Conservation (phyloP, 2,329 filamentous ascomycete genomes). For the Exophiala dermatitidis region DNA sequence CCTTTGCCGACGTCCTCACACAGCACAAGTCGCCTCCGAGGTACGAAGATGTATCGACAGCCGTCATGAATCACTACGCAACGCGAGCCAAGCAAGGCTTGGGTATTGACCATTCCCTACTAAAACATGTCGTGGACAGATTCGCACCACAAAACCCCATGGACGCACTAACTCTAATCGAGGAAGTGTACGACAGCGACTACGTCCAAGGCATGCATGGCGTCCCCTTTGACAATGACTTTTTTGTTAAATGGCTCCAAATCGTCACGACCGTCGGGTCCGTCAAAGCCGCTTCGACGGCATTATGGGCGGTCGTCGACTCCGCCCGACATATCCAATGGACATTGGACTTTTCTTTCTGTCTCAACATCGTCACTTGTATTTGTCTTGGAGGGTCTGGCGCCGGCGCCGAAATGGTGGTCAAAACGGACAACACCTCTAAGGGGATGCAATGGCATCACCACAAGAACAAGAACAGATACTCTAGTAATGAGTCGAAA, state of each 20-base stretch:
- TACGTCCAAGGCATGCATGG: constrained; percentile 11
- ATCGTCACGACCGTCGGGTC: constrained; percentile 8
- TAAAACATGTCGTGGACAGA: constrained; percentile 5
- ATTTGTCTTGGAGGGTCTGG: neutral
- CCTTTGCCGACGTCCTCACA: constrained; percentile 1
- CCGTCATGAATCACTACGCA: constrained; percentile 9
- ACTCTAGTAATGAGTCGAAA: neutral
- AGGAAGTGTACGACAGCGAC: constrained; percentile 14
- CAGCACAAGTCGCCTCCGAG: neutral
- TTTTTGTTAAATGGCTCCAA: constrained; percentile 21
- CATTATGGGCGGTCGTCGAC: constrained; percentile 17
- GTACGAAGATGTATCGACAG: constrained; percentile 1
- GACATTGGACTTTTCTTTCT: constrained; percentile 7
- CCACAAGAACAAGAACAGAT: neutral
- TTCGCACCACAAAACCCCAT: constrained; percentile 3
- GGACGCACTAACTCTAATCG: constrained; percentile 14
- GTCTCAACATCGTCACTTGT: neutral
- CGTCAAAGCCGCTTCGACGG: constrained; percentile 3
- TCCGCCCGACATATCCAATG: constrained; percentile 8
- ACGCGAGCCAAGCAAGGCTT: constrained; percentile 1
- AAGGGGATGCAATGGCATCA: neutral
- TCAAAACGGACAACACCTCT: too few species aligned
- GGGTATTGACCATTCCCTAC: constrained; percentile 11
- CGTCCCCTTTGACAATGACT: constrained; percentile 10
- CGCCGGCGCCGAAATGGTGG: too few species aligned